These are phyloP conservation scores for Aureobasidium sp. DNA, from an alignment of 2,329 filamentous ascomycete genomes.

Conservation along the genomic window DNA sequence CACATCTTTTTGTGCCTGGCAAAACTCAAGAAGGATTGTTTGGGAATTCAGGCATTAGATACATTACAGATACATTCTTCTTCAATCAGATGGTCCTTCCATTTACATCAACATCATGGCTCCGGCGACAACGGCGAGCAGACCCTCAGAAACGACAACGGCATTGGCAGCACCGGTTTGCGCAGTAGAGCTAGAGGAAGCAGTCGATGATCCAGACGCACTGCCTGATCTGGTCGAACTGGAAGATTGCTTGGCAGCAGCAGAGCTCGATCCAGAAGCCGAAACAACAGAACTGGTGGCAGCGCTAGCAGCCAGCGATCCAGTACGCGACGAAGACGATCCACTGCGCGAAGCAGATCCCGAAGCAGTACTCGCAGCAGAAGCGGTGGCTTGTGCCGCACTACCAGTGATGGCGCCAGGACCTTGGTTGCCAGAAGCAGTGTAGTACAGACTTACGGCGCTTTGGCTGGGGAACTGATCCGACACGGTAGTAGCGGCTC, in stretches of 20 bases:
- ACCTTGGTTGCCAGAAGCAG: slow-evolving; percentile 33
- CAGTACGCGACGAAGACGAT: no score
- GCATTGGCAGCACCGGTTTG: not conserved
- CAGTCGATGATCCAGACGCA: not conserved
- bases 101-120: slow-evolving; percentile 12
- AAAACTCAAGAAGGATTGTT: no score
- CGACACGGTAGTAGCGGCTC: slow-evolving; percentile 25
- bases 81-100: no score
- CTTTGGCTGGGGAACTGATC: slow-evolving; percentile 34
- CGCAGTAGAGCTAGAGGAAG: not conserved
- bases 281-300: not conserved
- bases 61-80: not conserved
- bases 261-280: not conserved
- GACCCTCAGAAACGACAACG: not conserved
- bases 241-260: not conserved
- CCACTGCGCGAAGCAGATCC: no score
- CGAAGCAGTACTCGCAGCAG: not conserved
- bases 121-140: slow-evolving; percentile 8
- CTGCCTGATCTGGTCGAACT: not conserved
- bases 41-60: no score
- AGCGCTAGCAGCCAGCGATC: not conserved
- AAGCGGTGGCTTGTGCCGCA: not conserved
- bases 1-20: not conserved
- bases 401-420: slow-evolving; percentile 38
- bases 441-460: slow-evolving; percentile 41